These are phyloP conservation scores for Ogataea dorogensis DNA, from an alignment of 805 yeast genomes.

Conservation along the genomic window DNA sequence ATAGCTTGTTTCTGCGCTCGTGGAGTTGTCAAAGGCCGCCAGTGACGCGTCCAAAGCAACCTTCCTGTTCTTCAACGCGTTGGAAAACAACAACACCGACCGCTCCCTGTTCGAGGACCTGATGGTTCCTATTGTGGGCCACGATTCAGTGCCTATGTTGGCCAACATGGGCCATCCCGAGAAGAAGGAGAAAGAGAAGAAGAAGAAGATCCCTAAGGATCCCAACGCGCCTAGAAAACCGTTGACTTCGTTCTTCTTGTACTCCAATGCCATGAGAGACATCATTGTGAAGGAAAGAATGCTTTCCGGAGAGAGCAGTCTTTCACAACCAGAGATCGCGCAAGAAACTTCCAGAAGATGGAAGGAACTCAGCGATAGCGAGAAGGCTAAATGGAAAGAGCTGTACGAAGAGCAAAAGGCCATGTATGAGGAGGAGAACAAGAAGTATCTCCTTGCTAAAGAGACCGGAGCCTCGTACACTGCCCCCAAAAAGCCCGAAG, in stretches of 20 bases:
- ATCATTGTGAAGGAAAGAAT: constrained; percentile 67
- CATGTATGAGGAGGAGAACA: constrained; percentile 32
- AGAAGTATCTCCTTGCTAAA: constrained; percentile 31
- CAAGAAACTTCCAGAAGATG: constrained; percentile 77
- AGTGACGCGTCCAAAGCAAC: constrained; percentile 80
- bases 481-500: constrained; percentile 29
- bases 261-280: constrained; percentile 71
- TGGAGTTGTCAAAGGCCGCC: constrained; percentile 84
- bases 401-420: constrained; percentile 48
- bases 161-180: constrained; percentile 31
- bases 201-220: constrained; percentile 55
- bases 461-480: constrained; percentile 29
- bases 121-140: constrained; percentile 34
- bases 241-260: constrained; percentile 79
- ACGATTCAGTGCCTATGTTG: constrained; percentile 19
- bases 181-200: constrained; percentile 45
- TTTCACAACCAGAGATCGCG: constrained; percentile 75
- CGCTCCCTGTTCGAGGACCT: constrained; percentile 23
- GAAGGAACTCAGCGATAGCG: constrained; percentile 67
- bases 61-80: constrained; percentile 66
- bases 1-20: constrained; percentile 73
- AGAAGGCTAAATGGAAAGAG: constrained; percentile 70
- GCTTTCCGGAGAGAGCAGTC: constrained; percentile 55
- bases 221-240: constrained; percentile 98
- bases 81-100: constrained; percentile 44